Conservation (phyloP, 1,284 basidiomycete species). For the Athelia sp. region DNA sequence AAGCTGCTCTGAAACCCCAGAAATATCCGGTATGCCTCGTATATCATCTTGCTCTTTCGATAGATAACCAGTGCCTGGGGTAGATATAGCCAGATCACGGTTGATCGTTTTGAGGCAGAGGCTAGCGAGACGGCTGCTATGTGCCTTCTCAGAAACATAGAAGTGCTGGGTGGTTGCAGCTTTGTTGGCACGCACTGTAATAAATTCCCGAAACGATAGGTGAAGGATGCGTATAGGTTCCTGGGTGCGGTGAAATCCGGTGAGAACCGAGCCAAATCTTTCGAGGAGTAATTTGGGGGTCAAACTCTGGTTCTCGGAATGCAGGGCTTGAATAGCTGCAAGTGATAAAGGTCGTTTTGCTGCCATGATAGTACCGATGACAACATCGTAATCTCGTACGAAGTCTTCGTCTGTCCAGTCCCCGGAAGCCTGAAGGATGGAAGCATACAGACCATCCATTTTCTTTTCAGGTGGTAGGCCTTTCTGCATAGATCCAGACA, state of each 20-base stretch:
- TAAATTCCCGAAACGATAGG: conserved; percentile 15
- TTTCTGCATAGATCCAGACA: neutral
- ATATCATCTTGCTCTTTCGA: neutral
- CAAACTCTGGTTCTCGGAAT: conserved; percentile 4
- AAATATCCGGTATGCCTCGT: conserved; percentile 1
- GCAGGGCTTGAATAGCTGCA: conserved; percentile 12
- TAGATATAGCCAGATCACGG: neutral
- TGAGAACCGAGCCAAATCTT: conserved; percentile 9
- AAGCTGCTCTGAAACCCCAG: conserved; percentile 2
- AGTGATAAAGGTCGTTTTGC: conserved; percentile 12
- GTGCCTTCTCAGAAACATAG: conserved; percentile 4
- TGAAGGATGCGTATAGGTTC: conserved; percentile 10
- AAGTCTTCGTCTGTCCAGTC: conserved; percentile 18
- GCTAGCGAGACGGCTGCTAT: conserved; percentile 5
- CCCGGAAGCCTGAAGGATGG: conserved; percentile 14
- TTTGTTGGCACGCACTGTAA: conserved; percentile 9
- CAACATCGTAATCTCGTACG: conserved; percentile 12
- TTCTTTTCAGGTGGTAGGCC: conserved; percentile 6
- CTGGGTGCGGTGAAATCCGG: neutral
- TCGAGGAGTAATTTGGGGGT: conserved; percentile 5
- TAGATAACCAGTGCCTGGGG: conserved; percentile 6
- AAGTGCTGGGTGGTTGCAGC: neutral
- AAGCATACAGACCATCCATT: conserved; percentile 17
- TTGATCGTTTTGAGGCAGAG: conserved; percentile 5
- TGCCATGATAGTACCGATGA: conserved; percentile 18